Evolutionary conservation across 352 stramenopile species (phyloP), one percentile per base, ranked within the genome.

Genomic region (Thalassiosira pacifica): DNA sequence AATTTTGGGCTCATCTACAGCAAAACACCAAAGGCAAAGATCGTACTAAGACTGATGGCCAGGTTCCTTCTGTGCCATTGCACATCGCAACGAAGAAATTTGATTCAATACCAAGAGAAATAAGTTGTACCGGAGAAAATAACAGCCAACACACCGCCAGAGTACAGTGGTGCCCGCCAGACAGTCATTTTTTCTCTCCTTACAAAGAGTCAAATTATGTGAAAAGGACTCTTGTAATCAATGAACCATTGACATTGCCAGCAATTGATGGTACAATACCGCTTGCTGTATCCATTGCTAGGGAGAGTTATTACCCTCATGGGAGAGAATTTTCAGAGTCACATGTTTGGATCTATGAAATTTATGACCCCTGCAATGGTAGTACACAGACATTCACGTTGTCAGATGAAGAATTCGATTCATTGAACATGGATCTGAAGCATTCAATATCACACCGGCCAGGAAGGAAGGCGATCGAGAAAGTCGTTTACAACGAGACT

Each of bases 341-440:
- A 27, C 26, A 82, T 19, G 52, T 67, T 66, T 88, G 74, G 74
- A 26, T 65, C 5, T 86, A 81, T 74, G 76, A 86, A 81, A 74
- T 89, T 24, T 85, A 86, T 29, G 73, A 89, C 34, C 83, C 72
- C 16, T 80, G 55, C 18, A 81, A 86, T 78, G 83, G 77, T 32
- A 82, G 8, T 32, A 32, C 52, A 18, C 60, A 11, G 45, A 57
- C 59, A 18, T 82, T 82, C 32, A 64, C 19, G 24, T 75, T 88
- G 29, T 67, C 64, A 5, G 63, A 70, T 24, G 52, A 19, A n/a
- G 65, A 84, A 64, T 85, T 88, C 32, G 63, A 79, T 65, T 37
- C 55, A 63, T 55, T 88, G 10, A 69, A 71, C 40, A 60, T 72
- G 22, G 27, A 34, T 32, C n/a, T 83, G 55, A 19, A 76, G 10